Evolutionary conservation across 176 grass and related monocot species (phyloP), one percentile per base, ranked within the genome.

Genomic region (Luzula sylvatica): DNA sequence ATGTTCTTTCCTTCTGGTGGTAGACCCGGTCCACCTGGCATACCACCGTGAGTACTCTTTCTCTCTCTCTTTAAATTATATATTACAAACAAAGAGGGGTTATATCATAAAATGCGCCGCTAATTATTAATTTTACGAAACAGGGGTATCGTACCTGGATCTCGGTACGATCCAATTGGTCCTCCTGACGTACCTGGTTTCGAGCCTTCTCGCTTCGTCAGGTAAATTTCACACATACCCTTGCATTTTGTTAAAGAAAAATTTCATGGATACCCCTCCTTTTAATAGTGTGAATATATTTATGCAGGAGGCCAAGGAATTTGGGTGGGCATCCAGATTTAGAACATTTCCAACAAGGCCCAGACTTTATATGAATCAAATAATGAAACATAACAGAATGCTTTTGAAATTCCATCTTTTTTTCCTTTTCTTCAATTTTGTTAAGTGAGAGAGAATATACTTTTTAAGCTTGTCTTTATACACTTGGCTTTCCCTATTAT

Each of bases 121-220:
- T 35, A 35, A 35, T 35, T 35, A 35, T 35, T 62, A 13, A 73
- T 23, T 66, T 45, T 52, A 67, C n/a, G 17, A 64, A 82, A 79
- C 50, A 95, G 84, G 70, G 73, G 63, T 43, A 29, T 82, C 48
- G 64, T 78, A 53, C 80, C 67, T 0, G 83, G 90, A 45, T 69
- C 63, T 8, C 70, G 87, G 15, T 94, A 72, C 28, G 87, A 94
- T 71, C 87, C 87, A 35, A 87, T 87, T 56, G 83, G 79, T 43
- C 78, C 82, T 8, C 85, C 92, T 7, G 85, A 56, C 53, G 56
- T 98, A 44, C 85, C 92, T 76, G 92, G 85, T 7, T 90, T 98
- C 68, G 92, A 90, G 24, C 92, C 81, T 59, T 69, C 68, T 60
- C 82, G 68, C 16, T 90, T 98, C 76, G 67, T 65, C 30, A 93